Evolutionary conservation across 2,329 filamentous ascomycete species (phyloP), one percentile per base, ranked within the genome.

Genomic region (Aaosphaeria pasadenensis): DNA sequence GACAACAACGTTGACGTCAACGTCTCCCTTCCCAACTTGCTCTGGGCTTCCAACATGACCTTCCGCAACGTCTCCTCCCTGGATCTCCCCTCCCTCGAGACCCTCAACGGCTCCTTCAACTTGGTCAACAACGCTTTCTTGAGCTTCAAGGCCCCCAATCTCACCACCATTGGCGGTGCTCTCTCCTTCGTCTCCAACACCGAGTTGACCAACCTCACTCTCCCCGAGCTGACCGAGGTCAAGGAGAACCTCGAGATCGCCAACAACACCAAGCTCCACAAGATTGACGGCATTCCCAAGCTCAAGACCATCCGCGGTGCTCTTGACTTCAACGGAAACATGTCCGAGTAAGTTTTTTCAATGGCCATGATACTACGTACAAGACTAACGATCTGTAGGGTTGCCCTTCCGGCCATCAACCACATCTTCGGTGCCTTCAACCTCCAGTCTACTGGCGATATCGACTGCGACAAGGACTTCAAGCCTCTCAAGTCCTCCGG

Each of bases 241-340:
- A 83, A 81, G 58, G 91, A 89, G 75, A 89, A 87, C 69, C 82
- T 95, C 69, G 84, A 87, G 60, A 83, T 99, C 66, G 86, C 88
- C 74, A 95, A 96, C 83, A 96, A 97, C 85, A 89, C 89, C 52
- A 76, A 78, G 47, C 81, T 96, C 32, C 60, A 73, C 48, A 69
- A 75, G 51, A 78, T 96, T 48, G 72, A 81, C 55, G 83, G 83
- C 32, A 88, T 97, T 74, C 79, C 81, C 52, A 68, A 77, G 55
- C 81, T 99, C 30, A 67, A 81, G 66, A 81, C 76, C 47, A 83
- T 96, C 50, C 81, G 59, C 55, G 92, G 91, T 75, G 90, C 89
- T 62, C 79, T 97, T 66, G 86, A 90, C 71, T 83, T 96, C 71
- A 85, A 85, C 62, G 94, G 94, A 64, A 87, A 84, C 77, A 95